Evolutionary conservation across 2,329 filamentous ascomycete species (phyloP).

Genomic region (Arthroderma sp.): DNA sequence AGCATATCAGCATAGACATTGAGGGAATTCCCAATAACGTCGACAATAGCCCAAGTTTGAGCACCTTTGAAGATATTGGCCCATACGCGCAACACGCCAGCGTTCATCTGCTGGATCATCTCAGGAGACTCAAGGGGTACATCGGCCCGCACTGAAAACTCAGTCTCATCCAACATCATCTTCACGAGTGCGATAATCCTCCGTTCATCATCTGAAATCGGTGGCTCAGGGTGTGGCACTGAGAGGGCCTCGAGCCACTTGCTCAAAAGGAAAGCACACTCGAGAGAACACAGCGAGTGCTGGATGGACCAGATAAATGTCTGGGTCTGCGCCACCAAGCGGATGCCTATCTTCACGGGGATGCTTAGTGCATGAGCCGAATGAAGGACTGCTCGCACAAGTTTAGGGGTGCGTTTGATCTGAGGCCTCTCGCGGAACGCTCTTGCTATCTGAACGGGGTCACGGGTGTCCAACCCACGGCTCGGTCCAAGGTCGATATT

Average conservation of each 20-base stretch:
- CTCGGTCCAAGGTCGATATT: slow-evolving; percentile 36
- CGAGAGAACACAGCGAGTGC: slow-evolving; percentile 40
- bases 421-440: slow-evolving; percentile 32
- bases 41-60: slow-evolving; percentile 36
- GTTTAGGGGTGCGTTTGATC: slow-evolving; percentile 31
- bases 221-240: slow-evolving; percentile 27
- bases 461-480: slow-evolving; percentile 34
- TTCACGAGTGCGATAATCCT: slow-evolving; percentile 36
- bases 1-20: slow-evolving; percentile 31
- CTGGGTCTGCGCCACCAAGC: slow-evolving; percentile 39
- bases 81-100: slow-evolving; percentile 36
- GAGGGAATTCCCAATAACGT: slow-evolving; percentile 32
- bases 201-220: slow-evolving; percentile 33
- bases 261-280: slow-evolving; percentile 38
- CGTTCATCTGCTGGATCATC: slow-evolving; percentile 32
- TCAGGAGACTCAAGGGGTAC: slow-evolving; percentile 28
- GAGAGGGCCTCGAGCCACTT: slow-evolving; percentile 35
- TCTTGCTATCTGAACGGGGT: slow-evolving; percentile 33
- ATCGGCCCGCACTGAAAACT: slow-evolving; percentile 31
- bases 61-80: slow-evolving; percentile 34
- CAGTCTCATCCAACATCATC: slow-evolving; percentile 37
- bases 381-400: slow-evolving; percentile 39
- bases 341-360: slow-evolving; percentile 39
- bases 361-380: slow-evolving; percentile 43
- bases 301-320: slow-evolving; percentile 44